phyloP scores from a whole-genome alignment of 495 filamentous ascomycete species.

The Rhypophila decipiens region DNA sequence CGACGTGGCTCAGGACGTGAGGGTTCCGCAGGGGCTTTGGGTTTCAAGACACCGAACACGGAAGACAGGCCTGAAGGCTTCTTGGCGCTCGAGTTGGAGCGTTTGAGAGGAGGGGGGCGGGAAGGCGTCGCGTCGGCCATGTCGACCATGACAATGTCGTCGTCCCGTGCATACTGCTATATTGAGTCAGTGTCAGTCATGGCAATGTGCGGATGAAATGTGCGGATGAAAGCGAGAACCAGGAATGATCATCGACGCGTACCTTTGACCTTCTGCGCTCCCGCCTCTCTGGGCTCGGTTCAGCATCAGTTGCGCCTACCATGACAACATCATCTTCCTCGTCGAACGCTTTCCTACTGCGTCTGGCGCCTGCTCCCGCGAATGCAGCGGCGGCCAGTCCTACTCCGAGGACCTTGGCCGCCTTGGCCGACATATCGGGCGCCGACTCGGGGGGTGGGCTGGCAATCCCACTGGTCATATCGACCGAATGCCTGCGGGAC shows the following conservation, averaged over 20 bases:
- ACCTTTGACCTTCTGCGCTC: slow-evolving; percentile 42
- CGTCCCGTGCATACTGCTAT: slow-evolving; percentile 32
- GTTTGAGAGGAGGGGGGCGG: slow-evolving; percentile 30
- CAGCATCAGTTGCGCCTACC: slow-evolving; percentile 34
- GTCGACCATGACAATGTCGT: slow-evolving; percentile 37
- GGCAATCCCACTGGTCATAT: slow-evolving; percentile 36
- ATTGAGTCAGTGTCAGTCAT: slow-evolving; percentile 17
- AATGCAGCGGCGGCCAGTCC: slow-evolving; percentile 12
- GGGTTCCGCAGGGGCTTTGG: slow-evolving; percentile 27
- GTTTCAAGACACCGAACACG: slow-evolving; percentile 36
- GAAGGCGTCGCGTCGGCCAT: slow-evolving; percentile 25
- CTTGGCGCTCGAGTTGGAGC: slow-evolving; percentile 36
- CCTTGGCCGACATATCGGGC: slow-evolving; percentile 42
- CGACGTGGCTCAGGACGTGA: slow-evolving; percentile 36
- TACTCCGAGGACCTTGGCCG: slow-evolving; percentile 47
- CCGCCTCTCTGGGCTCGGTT: slow-evolving; percentile 36
- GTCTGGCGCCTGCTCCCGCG: slow-evolving; percentile 23
- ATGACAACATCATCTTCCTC: slow-evolving; percentile 46
- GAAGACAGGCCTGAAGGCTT: slow-evolving; percentile 29
- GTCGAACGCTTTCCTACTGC: slow-evolving; percentile 27
- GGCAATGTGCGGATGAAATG: no score
- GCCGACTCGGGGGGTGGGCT: slow-evolving; percentile 42
- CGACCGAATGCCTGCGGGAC: slow-evolving; percentile 44
- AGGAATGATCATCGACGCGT: slow-evolving; percentile 20
- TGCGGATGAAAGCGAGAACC: no score